phyloP scores from a whole-genome alignment of 1,284 basidiomycete genomes.

The Ceratobasidium papillatum region DNA sequence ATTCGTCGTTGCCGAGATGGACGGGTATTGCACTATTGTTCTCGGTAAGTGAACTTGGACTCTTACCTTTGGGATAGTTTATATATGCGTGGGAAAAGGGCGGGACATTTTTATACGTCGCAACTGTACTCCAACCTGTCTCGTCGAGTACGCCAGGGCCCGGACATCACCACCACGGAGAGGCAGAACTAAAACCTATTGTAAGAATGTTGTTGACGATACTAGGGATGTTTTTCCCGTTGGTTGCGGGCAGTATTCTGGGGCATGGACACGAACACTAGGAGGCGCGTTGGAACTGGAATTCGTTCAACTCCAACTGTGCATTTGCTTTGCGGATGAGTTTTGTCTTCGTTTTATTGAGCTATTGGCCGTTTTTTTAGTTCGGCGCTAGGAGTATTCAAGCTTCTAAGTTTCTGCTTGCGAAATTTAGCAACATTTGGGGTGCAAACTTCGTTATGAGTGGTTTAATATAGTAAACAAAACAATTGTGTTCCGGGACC shows the following conservation, averaged over 20 bases:
- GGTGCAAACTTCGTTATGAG: no score
- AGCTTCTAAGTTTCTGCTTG: no score
- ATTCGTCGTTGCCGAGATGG: conserved; percentile 61
- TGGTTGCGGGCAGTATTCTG: conserved; percentile 60
- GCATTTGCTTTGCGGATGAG: background rate
- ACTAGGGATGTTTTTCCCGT: conserved; percentile 76
- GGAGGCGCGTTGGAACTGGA: background rate
- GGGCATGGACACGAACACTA: conserved; percentile 55
- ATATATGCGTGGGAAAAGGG: conserved; percentile 61
- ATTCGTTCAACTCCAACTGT: no score
- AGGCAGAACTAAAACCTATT: conserved; percentile 55
- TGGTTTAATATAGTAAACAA: no score
- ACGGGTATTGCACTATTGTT: conserved; percentile 80
- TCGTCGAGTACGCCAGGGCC: conserved; percentile 41
- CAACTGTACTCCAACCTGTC: conserved; percentile 84
- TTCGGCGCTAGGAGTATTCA: no score
- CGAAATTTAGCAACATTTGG: no score
- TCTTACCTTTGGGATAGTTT: background rate
- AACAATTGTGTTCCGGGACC: no score
- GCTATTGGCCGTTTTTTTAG: no score
- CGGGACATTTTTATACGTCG: conserved; percentile 94
- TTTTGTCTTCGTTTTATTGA: background rate
- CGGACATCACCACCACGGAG: conserved; percentile 55
- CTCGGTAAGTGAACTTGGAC: conserved; percentile 62
- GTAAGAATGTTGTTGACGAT: conserved; percentile 65